A percentile compares a stretch with the other conserved stretches of the same genome.
phyloP scores from a whole-genome alignment of 805 yeast species.

The Candida cerambycidarum region DNA sequence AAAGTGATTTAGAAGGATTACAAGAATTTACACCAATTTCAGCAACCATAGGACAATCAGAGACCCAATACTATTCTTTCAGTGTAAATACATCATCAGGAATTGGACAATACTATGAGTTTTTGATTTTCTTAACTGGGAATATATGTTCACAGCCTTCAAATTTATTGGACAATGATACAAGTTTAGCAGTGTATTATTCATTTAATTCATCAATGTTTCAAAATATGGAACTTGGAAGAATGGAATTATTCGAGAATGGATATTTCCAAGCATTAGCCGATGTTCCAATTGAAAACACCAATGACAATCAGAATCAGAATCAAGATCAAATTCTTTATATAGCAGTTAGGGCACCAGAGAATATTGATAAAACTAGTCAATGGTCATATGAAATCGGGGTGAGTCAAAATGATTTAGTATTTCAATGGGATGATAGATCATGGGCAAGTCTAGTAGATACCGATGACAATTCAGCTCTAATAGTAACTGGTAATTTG shows the following conservation, averaged over 20 bases:
- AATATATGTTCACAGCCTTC: conserved; percentile 45
- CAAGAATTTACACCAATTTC: conserved; percentile 38
- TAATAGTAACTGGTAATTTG: conserved; percentile 61
- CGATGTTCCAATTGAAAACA: conserved; percentile 25
- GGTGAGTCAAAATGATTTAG: conserved; percentile 58
- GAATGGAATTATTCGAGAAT: conserved; percentile 27
- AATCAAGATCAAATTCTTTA: conserved; percentile 23
- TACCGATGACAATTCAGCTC: conserved; percentile 65
- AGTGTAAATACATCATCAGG: conserved; percentile 46
- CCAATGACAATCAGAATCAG: conserved; percentile 7
- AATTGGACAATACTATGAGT: conserved; percentile 45
- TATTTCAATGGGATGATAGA: conserved; percentile 67
- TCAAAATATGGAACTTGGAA: conserved; percentile 24
- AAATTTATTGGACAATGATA: conserved; percentile 21
- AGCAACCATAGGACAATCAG: conserved; percentile 35
- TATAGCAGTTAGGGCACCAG: conserved; percentile 42
- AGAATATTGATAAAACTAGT: conserved; percentile 33
- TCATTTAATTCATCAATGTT: conserved; percentile 40
- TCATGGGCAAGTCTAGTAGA: conserved; percentile 61
- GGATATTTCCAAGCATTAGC: conserved; percentile 44
- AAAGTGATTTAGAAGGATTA: conserved; percentile 25
- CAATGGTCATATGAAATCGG: conserved; percentile 70
- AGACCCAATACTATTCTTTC: conserved; percentile 43
- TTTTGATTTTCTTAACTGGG: conserved; percentile 51
- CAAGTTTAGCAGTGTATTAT: conserved; percentile 36